Percentiles rank a stretch among this genome's conserved stretches.
Evolutionary conservation across 2,329 filamentous ascomycete species (phyloP).

Genomic region (Colletotrichum theobromicola): DNA sequence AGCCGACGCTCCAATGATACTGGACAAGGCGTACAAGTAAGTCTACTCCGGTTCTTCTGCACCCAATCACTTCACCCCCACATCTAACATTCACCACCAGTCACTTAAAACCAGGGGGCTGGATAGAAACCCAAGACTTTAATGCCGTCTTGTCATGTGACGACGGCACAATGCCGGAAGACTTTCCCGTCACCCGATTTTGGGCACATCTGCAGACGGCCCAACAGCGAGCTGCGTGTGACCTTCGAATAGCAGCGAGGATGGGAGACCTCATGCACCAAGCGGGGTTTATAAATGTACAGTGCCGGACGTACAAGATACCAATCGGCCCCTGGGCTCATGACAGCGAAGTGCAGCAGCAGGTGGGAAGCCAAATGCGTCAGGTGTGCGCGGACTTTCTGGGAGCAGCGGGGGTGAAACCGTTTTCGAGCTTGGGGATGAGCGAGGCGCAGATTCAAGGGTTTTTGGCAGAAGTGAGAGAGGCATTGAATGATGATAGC

Average conservation of each 20-base stretch:
- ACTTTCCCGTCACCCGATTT: background rate
- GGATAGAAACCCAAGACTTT: slow-evolving; percentile 51
- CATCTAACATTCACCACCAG: slow-evolving; percentile 17
- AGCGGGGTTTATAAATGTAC: background rate
- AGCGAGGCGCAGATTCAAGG: background rate
- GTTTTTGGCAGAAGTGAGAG: background rate
- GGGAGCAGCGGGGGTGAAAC: background rate
- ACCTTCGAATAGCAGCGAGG: background rate
- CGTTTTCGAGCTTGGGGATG: background rate
- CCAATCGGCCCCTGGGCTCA: background rate
- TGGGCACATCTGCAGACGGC: background rate
- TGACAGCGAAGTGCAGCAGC: background rate
- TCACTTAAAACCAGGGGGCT: slow-evolving; percentile 44
- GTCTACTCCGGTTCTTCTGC: background rate
- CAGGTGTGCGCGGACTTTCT: background rate
- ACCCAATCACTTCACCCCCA: background rate
- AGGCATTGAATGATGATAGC: background rate
- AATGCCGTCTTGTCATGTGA: slow-evolving; percentile 41
- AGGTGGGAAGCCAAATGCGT: background rate
- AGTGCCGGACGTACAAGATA: background rate
- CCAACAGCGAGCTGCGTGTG: background rate
- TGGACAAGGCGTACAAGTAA: background rate
- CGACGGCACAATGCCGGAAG: slow-evolving; percentile 27
- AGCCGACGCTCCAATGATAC: background rate
- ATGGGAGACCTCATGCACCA: background rate